These are phyloP conservation scores for Omphalea diandra DNA, from an alignment of 441 rosid genomes.

Conservation along the genomic window DNA sequence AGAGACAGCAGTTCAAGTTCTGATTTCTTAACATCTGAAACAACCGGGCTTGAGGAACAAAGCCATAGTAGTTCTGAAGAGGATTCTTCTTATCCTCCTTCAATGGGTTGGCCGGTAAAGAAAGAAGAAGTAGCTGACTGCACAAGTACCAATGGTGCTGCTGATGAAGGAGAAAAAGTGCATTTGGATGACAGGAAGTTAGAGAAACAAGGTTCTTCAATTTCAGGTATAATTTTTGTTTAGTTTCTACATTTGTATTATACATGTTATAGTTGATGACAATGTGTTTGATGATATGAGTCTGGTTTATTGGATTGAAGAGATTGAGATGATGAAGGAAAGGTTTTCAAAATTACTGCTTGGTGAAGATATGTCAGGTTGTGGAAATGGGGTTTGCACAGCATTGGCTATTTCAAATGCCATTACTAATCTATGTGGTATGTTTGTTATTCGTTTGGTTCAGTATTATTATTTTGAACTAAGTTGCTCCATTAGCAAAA, in stretches of 20 bases:
- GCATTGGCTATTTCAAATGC: slow-evolving; percentile 95
- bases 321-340: slow-evolving; percentile 94
- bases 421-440: slow-evolving; percentile 97
- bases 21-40: slow-evolving; percentile 62
- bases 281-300: slow-evolving; percentile 15
- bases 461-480: background rate
- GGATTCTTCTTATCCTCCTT: slow-evolving; percentile 55
- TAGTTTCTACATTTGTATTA: background rate
- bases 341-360: slow-evolving; percentile 89
- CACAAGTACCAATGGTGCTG: slow-evolving; percentile 28
- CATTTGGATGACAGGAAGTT: slow-evolving; percentile 35
- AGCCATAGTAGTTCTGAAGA: slow-evolving; percentile 64
- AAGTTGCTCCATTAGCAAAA: slow-evolving; percentile 13
- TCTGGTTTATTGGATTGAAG: slow-evolving; percentile 39
- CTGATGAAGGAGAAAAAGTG: slow-evolving; percentile 38
- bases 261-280: background rate
- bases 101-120: slow-evolving; percentile 52
- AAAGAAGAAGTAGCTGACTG: slow-evolving; percentile 43
- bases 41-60: slow-evolving; percentile 56
- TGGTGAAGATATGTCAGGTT: slow-evolving; percentile 99
- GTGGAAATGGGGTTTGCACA: slow-evolving; percentile 92
- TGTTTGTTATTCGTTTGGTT: slow-evolving; percentile 5
- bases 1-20: slow-evolving; percentile 78
- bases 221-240: slow-evolving; percentile 52
- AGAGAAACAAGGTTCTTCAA: slow-evolving; percentile 44